These are phyloP conservation scores for Ascoidea tarda DNA, from an alignment of 805 yeast genomes.

Conservation along the genomic window DNA sequence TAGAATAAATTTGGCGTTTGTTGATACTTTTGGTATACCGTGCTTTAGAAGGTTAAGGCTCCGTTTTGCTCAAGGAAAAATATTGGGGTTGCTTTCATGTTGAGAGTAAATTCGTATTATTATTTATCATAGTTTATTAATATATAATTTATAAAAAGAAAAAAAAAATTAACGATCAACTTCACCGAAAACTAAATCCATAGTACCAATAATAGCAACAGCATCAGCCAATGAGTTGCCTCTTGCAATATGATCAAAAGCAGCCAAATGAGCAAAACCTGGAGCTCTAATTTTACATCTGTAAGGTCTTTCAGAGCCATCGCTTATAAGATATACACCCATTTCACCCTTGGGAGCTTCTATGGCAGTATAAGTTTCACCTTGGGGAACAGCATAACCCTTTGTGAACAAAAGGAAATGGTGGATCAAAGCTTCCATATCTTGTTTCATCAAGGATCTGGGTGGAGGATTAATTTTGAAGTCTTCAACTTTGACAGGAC, in stretches of 20 bases:
- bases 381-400: conserved; percentile 81
- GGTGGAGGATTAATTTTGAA: conserved; percentile 78
- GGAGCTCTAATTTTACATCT: conserved; percentile 92
- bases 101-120: too few species aligned
- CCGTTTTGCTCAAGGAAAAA: too few species aligned
- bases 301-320: conserved; percentile 83
- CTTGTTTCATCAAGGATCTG: conserved; percentile 71
- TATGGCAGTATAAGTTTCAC: conserved; percentile 83
- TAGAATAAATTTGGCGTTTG: too few species aligned
- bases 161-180: conserved; percentile 52
- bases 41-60: too few species aligned
- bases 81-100: too few species aligned
- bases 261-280: conserved; percentile 82
- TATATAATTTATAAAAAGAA: too few species aligned
- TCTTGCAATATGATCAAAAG: conserved; percentile 75
- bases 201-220: conserved; percentile 87
- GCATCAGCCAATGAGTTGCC: conserved; percentile 86
- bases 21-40: too few species aligned
- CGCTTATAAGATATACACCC: conserved; percentile 82
- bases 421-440: conserved; percentile 86
- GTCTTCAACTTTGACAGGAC: conserved; percentile 85
- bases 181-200: conserved; percentile 92
- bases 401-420: conserved; percentile 80
- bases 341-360: conserved; percentile 95
- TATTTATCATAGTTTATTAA: too few species aligned